These are phyloP conservation scores for Peniophora sp. DNA, from an alignment of 1,284 basidiomycete species.

Conservation along the genomic window DNA sequence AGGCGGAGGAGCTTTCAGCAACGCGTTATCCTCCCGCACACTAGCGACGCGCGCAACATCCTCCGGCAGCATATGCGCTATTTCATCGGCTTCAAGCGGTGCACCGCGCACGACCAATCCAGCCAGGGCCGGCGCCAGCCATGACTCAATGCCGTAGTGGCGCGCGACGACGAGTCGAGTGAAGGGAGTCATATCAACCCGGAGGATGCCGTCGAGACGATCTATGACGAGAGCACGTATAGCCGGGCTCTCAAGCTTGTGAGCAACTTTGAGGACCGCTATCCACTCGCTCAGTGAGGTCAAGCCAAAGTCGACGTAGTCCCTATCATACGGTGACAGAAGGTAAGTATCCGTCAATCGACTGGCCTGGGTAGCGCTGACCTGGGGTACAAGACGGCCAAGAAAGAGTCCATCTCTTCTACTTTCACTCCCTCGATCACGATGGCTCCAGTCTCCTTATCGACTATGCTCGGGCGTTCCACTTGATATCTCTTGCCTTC, in stretches of 20 bases:
- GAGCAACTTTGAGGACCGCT: not conserved
- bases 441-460: not conserved
- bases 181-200: not conserved
- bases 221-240: not conserved
- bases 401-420: not conserved
- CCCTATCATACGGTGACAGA: not conserved
- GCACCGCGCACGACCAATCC: not conserved
- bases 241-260: not conserved
- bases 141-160: not conserved
- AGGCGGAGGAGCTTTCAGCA: not conserved
- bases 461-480: not conserved
- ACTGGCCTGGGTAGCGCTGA: not conserved
- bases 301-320: not conserved
- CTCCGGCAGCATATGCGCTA: not conserved
- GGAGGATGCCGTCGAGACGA: not conserved
- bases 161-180: not conserved
- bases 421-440: not conserved
- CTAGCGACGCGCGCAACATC: not conserved
- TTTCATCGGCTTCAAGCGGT: not conserved
- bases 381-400: not conserved
- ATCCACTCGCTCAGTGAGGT: not conserved
- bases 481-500: not conserved
- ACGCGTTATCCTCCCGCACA: not conserved
- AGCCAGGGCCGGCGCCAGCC: not conserved
- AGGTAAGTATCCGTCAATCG: not conserved